phyloP scores from a whole-genome alignment of 208 protist genomes.

The Leishmania braziliensis region DNA sequence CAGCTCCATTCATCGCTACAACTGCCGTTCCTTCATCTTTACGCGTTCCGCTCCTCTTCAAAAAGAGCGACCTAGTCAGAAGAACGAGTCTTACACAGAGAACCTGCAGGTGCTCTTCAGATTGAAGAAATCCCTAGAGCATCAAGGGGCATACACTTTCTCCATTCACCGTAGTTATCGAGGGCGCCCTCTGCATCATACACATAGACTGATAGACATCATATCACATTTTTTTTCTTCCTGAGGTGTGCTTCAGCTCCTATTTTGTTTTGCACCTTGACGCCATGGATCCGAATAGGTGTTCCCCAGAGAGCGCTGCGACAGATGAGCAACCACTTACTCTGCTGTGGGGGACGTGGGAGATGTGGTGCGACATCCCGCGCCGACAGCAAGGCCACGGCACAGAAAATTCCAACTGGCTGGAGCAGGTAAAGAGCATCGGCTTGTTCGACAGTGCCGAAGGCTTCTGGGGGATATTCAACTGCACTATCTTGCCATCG shows the following conservation, averaged over 20 bases:
- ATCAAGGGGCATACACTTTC: neutral
- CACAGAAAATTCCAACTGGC: constrained; percentile 57
- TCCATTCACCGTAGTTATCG: neutral
- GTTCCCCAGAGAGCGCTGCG: constrained; percentile 10
- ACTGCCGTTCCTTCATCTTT: neutral
- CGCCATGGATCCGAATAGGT: constrained; percentile 20
- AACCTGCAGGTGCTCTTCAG: neutral
- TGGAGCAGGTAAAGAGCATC: constrained; percentile 80
- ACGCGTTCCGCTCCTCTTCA: neutral
- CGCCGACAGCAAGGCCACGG: constrained; percentile 17
- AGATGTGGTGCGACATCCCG: constrained; percentile 86
- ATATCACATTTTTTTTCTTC: neutral
- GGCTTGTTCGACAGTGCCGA: constrained; percentile 90
- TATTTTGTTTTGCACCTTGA: neutral
- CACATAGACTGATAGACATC: constrained; percentile 8
- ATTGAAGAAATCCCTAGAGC: neutral
- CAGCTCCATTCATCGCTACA: neutral
- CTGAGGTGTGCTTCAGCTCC: neutral
- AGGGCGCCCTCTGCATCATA: neutral
- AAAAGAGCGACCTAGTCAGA: neutral
- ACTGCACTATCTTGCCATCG: constrained; percentile 78
- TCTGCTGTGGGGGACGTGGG: constrained; percentile 91
- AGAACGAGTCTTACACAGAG: neutral
- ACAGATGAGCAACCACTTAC: constrained; percentile 46
- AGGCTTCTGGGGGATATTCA: constrained; percentile 83